These are phyloP conservation scores for Rhododendron simsii DNA, from an alignment of 148 eudicot genomes.

Conservation along the genomic window DNA sequence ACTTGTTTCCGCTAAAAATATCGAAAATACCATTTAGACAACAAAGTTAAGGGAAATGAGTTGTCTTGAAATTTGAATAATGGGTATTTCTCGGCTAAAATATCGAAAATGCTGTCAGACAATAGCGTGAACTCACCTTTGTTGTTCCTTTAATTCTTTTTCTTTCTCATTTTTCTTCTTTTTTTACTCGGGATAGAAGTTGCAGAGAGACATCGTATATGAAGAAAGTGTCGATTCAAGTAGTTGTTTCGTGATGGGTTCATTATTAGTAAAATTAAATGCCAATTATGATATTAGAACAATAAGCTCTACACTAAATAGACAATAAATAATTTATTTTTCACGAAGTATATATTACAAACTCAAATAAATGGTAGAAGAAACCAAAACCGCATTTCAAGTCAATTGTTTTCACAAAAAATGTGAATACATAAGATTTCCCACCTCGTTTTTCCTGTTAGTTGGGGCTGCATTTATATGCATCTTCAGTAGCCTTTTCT, in stretches of 20 bases:
- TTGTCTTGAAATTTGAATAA: too few relatives aligned
- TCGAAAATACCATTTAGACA: too few relatives aligned
- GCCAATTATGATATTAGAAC: background rate
- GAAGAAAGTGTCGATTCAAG: background rate
- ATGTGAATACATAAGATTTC: background rate
- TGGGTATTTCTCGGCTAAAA: too few relatives aligned
- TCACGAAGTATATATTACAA: background rate
- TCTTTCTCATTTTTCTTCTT: background rate
- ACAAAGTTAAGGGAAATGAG: too few relatives aligned
- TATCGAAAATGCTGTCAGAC: too few relatives aligned
- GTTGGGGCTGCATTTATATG: background rate
- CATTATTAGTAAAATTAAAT: background rate
- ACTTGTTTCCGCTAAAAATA: too few relatives aligned
- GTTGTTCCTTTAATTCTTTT: background rate
- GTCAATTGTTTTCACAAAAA: background rate
- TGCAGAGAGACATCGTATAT: background rate
- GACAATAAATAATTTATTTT: too few relatives aligned
- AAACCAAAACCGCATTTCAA: background rate
- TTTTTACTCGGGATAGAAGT: background rate
- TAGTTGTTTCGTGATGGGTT: background rate
- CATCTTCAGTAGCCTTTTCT: background rate
- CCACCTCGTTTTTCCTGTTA: too few relatives aligned
- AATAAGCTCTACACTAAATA: background rate
- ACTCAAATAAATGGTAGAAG: background rate
- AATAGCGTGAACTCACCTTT: too few relatives aligned